Percentiles rank a stretch among this genome's conserved stretches.
These are phyloP conservation scores for Puccinia coronata DNA, from an alignment of 1,284 basidiomycete genomes.

Conservation along the genomic window DNA sequence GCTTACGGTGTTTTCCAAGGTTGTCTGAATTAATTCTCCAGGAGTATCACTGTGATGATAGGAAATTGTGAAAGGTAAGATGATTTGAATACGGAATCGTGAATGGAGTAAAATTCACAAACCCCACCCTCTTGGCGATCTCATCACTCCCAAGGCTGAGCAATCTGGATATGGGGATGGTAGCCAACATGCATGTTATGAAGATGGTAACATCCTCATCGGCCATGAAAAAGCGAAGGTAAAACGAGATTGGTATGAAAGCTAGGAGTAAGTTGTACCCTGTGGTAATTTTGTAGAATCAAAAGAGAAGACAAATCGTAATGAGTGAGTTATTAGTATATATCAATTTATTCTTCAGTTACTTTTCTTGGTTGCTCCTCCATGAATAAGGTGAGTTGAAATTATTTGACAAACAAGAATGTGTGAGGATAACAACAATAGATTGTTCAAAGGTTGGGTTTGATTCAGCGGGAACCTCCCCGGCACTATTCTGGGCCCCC, in stretches of 20 bases:
- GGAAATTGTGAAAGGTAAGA: too few relatives aligned
- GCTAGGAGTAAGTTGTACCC: conserved; percentile 62
- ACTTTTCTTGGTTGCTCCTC: too few relatives aligned
- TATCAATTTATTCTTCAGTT: too few relatives aligned
- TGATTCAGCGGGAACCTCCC: too few relatives aligned
- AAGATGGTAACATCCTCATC: conserved; percentile 11
- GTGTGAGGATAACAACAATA: conserved; percentile 57
- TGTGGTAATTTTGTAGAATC: neutral
- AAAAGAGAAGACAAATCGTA: too few relatives aligned
- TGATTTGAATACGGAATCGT: too few relatives aligned
- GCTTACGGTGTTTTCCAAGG: conserved; percentile 41
- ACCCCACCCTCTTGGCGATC: conserved; percentile 68
- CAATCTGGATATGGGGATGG: conserved; percentile 58
- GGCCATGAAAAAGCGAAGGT: conserved; percentile 58
- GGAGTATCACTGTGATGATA: conserved; percentile 31
- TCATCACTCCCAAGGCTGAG: conserved; percentile 81
- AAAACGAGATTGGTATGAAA: conserved; percentile 62
- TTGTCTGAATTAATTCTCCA: conserved; percentile 25
- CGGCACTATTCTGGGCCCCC: too few relatives aligned
- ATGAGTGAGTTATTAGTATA: too few relatives aligned
- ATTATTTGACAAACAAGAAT: conserved; percentile 55
- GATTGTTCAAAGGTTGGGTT: conserved; percentile 59
- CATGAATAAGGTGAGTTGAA: neutral
- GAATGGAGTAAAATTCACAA: neutral
- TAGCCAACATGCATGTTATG: conserved; percentile 26